Percentiles rank a stretch among this genome's conserved stretches.
These are phyloP conservation scores for Talaromyces thailandensis DNA, from an alignment of 495 filamentous ascomycete species.

Conservation along the genomic window DNA sequence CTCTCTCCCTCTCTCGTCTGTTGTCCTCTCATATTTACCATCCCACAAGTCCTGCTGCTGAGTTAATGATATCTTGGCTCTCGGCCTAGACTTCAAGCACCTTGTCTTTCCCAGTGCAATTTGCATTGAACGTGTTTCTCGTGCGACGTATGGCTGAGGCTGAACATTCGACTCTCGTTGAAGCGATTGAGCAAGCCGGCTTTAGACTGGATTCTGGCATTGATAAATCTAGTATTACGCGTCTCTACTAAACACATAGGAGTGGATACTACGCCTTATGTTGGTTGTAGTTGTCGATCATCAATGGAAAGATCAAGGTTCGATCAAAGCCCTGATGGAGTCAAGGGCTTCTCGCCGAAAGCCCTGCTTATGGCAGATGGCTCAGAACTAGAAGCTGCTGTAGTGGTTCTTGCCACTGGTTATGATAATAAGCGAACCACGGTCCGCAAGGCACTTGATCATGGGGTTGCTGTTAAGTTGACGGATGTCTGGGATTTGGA, in stretches of 20 bases:
- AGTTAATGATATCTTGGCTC: neutral
- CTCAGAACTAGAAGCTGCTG: neutral
- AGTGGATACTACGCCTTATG: neutral
- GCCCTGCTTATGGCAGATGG: neutral
- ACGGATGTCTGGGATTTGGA: neutral
- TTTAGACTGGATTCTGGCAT: neutral
- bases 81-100: neutral
- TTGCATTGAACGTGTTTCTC: constrained; percentile 43
- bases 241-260: neutral
- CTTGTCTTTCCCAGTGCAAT: constrained; percentile 37
- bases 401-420: neutral
- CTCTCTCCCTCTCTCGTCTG: neutral
- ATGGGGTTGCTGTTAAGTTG: neutral
- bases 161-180: constrained; percentile 34
- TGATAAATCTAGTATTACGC: neutral
- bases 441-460: neutral
- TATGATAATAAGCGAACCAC: neutral
- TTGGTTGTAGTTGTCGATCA: neutral
- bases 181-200: neutral
- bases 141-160: constrained; percentile 36
- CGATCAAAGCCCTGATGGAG: neutral
- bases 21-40: neutral
- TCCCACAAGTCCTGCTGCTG: neutral
- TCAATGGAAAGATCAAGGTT: neutral
- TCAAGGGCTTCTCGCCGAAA: neutral